Percentiles rank a stretch among this genome's conserved stretches.
Conservation (phyloP, 2,329 filamentous ascomycete species). For the Epichloe hybrida region DNA sequence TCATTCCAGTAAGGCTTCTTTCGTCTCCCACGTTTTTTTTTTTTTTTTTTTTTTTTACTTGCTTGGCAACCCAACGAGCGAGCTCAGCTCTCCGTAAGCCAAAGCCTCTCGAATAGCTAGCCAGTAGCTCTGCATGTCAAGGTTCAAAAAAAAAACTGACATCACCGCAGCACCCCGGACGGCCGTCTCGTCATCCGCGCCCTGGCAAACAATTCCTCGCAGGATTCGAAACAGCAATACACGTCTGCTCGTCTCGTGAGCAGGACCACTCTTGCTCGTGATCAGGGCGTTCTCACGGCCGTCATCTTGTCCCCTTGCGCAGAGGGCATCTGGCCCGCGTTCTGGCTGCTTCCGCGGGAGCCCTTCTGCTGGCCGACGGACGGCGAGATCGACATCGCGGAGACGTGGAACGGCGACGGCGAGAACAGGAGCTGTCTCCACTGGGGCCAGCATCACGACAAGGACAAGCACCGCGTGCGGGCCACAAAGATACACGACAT, state of each 20-base stretch:
- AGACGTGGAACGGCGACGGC: constrained; percentile 45
- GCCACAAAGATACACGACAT: constrained; percentile 37
- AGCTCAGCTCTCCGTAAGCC: too few species aligned
- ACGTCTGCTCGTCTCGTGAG: constrained; percentile 43
- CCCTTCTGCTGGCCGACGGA: constrained; percentile 46
- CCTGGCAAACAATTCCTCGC: constrained; percentile 22
- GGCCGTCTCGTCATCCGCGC: constrained; percentile 39
- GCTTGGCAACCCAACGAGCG: not conserved
- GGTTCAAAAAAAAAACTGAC: not conserved
- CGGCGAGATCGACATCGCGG: constrained; percentile 47
- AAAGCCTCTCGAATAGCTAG: too few species aligned
- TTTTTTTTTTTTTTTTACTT: not conserved
- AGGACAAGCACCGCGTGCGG: constrained; percentile 40
- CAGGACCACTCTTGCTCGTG: constrained; percentile 34
- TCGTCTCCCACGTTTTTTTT: not conserved
- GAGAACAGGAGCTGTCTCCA: constrained; percentile 45
- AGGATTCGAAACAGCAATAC: constrained; percentile 28
- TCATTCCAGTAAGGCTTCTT: constrained; percentile 31
- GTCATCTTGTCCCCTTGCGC: constrained; percentile 39
- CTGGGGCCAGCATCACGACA: constrained; percentile 43
- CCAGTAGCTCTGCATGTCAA: too few species aligned
- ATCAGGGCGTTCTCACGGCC: constrained; percentile 38
- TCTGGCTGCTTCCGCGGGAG: constrained; percentile 45
- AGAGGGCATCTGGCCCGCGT: constrained; percentile 45
- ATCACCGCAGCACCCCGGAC: constrained; percentile 25